A percentile compares a stretch with the other conserved stretches of the same genome.
phyloP scores from a whole-genome alignment of 2,329 filamentous ascomycete genomes.

The Stachybotrys chartarum region DNA sequence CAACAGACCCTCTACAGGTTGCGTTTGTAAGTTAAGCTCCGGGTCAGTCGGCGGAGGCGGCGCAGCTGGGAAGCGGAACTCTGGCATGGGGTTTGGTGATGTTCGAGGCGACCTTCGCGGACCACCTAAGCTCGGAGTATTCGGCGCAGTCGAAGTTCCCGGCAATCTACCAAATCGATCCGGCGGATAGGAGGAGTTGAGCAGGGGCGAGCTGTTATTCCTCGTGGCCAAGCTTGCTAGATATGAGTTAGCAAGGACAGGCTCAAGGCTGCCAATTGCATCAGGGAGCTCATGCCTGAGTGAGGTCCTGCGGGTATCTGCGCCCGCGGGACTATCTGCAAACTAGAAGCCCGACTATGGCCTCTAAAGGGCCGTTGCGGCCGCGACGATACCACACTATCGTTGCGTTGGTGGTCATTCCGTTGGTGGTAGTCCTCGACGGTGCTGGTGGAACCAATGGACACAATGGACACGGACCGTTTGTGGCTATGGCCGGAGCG shows the following conservation, averaged over 20 bases:
- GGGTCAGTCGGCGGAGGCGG: slow-evolving; percentile 31
- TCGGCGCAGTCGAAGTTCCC: slow-evolving; percentile 35
- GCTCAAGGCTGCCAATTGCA: background rate
- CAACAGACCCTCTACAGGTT: slow-evolving; percentile 28
- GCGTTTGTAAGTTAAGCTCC: slow-evolving; percentile 16
- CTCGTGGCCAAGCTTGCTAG: slow-evolving; percentile 33
- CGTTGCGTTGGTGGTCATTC: slow-evolving; percentile 23
- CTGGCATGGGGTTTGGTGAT: slow-evolving; percentile 38
- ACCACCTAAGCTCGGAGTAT: slow-evolving; percentile 31
- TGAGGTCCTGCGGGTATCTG: slow-evolving; percentile 28
- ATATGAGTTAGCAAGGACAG: background rate
- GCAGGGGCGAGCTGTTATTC: slow-evolving; percentile 42
- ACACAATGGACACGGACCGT: slow-evolving; percentile 76
- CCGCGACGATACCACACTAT: slow-evolving; percentile 20
- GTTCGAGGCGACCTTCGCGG: slow-evolving; percentile 31
- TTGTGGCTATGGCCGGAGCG: slow-evolving; percentile 54
- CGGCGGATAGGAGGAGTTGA: slow-evolving; percentile 48
- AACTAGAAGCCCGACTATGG: slow-evolving; percentile 72
- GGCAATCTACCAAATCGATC: slow-evolving; percentile 36
- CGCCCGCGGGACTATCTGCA: slow-evolving; percentile 54
- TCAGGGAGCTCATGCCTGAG: slow-evolving; percentile 26
- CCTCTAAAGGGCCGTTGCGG: slow-evolving; percentile 49
- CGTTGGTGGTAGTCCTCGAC: slow-evolving; percentile 38
- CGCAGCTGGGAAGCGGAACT: slow-evolving; percentile 50
- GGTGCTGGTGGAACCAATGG: slow-evolving; percentile 53